Evolutionary conservation across 768 basidiomycete species (phyloP).

Genomic region (Boletus subcaerulescens): DNA sequence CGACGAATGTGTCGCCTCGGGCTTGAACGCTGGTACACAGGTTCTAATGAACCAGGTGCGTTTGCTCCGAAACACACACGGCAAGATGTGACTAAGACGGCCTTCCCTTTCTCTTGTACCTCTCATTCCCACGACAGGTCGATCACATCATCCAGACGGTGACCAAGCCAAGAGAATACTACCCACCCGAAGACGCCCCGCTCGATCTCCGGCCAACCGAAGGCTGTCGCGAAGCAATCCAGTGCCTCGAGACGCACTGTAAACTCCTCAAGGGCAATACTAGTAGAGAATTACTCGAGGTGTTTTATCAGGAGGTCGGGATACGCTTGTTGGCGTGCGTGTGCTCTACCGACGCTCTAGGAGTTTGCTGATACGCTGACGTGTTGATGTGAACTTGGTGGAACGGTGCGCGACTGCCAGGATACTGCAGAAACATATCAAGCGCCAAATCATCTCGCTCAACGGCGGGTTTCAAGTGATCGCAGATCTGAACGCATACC

Average conservation of each 20-base stretch:
- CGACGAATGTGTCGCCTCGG: constrained; percentile 91
- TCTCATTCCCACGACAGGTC: constrained; percentile 48
- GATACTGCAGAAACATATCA: constrained; percentile 94
- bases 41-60: constrained; percentile 90
- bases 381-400: no score
- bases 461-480: constrained; percentile 95
- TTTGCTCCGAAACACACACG: background rate
- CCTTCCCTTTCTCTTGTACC: background rate
- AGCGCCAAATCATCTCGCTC: constrained; percentile 94
- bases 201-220: constrained; percentile 83
- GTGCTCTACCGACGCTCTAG: background rate
- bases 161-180: constrained; percentile 86
- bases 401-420: constrained; percentile 26
- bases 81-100: background rate
- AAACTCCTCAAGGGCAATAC: constrained; percentile 90
- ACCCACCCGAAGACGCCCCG: constrained; percentile 75
- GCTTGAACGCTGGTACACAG: constrained; percentile 93
- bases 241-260: constrained; percentile 87
- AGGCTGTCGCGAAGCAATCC: constrained; percentile 88
- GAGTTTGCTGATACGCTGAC: background rate
- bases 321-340: constrained; percentile 80
- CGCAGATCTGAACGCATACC: constrained; percentile 92
- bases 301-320: constrained; percentile 97
- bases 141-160: constrained; percentile 87
- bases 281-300: constrained; percentile 93